Evolutionary conservation across 208 protist species (phyloP).

Genomic region (Endotrypanum monterogeii): DNA sequence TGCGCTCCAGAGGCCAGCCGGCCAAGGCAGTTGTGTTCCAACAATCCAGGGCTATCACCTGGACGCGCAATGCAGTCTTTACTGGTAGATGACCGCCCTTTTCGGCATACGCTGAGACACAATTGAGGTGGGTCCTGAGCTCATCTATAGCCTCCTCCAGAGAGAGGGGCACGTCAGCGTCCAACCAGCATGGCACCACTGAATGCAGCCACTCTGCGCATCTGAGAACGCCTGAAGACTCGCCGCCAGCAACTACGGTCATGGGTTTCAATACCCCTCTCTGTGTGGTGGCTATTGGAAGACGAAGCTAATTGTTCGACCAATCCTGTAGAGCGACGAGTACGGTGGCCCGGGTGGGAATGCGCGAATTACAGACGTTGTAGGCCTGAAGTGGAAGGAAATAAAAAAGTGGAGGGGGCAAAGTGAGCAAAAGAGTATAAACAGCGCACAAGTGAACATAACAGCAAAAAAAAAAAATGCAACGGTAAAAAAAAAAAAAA

Average conservation of each 20-base stretch:
- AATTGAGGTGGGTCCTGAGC: not conserved
- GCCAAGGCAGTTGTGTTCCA: constrained; percentile 65
- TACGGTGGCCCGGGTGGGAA: no score
- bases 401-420: no score
- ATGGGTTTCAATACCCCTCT: not conserved
- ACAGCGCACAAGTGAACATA: no score
- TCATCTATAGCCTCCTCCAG: not conserved
- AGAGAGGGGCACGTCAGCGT: not conserved
- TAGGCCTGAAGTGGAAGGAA: no score
- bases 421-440: no score
- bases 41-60: constrained; percentile 36
- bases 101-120: not conserved
- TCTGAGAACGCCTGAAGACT: not conserved
- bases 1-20: constrained; percentile 23
- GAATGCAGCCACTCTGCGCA: constrained; percentile 15
- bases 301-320: not conserved
- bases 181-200: constrained; percentile 6
- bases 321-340: no score
- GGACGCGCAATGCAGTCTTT: constrained; percentile 41
- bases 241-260: not conserved
- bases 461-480: no score
- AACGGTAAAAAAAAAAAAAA: no score
- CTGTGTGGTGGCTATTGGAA: not conserved
- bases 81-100: constrained; percentile 37
- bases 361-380: no score